A percentile compares a stretch with the other conserved stretches of the same genome.
Evolutionary conservation across 352 stramenopile species (phyloP).

Genomic region (Phytophthora cryptogea): DNA sequence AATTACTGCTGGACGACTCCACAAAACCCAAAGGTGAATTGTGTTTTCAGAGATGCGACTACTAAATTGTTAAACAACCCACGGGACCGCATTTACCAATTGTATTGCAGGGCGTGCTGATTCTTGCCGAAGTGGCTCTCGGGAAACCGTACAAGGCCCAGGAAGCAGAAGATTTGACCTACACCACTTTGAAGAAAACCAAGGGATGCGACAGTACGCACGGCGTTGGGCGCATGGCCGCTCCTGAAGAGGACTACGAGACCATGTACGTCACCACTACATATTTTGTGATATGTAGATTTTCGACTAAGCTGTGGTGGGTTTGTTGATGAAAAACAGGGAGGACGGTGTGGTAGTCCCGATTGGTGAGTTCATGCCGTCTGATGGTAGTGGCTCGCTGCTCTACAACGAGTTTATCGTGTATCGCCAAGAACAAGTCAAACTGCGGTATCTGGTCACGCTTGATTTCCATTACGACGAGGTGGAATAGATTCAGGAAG

Average conservation of each 20-base stretch:
- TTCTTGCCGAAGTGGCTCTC: slow-evolving; percentile 71
- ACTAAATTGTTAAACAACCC: neutral
- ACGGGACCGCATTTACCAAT: too few relatives aligned
- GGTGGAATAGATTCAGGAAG: slow-evolving; percentile 15
- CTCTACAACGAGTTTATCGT: slow-evolving; percentile 84
- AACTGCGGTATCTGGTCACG: slow-evolving; percentile 62
- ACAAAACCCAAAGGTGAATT: slow-evolving; percentile 51
- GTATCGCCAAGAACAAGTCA: slow-evolving; percentile 70
- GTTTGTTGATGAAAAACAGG: slow-evolving; percentile 19
- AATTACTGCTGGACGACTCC: slow-evolving; percentile 83
- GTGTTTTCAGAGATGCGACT: neutral
- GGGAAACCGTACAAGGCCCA: slow-evolving; percentile 50
- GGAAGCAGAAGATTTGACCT: slow-evolving; percentile 59
- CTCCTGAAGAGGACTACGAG: slow-evolving; percentile 45
- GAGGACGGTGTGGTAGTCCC: slow-evolving; percentile 60
- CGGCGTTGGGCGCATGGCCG: slow-evolving; percentile 60
- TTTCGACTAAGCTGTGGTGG: neutral
- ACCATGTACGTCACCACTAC: slow-evolving; percentile 36
- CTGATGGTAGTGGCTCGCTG: slow-evolving; percentile 49
- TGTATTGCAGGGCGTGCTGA: slow-evolving; percentile 46
- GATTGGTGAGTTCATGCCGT: slow-evolving; percentile 56
- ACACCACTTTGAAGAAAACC: slow-evolving; percentile 41
- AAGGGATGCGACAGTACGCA: slow-evolving; percentile 55
- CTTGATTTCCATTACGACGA: slow-evolving; percentile 54
- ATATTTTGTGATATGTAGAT: neutral